Percentiles rank a stretch among this genome's conserved stretches.
These are phyloP conservation scores for Fusarium proliferatum DNA, from an alignment of 2,329 filamentous ascomycete species.

Conservation along the genomic window DNA sequence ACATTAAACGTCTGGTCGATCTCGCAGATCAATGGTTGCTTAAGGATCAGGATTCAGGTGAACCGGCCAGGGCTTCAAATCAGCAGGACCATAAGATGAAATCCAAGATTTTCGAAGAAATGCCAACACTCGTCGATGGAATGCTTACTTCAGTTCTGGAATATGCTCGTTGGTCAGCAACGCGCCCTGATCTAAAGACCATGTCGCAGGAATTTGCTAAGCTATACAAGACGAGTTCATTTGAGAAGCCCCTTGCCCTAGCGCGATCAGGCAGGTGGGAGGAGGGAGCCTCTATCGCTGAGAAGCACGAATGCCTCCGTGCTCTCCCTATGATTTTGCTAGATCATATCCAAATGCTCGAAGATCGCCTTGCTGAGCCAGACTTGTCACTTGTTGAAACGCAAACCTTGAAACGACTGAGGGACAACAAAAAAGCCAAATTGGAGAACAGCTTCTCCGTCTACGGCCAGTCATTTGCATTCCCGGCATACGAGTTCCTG, in stretches of 20 bases:
- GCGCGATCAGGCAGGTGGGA: constrained; percentile 68
- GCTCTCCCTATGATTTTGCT: constrained; percentile 68
- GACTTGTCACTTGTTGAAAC: constrained; percentile 45
- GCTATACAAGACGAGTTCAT: constrained; percentile 62
- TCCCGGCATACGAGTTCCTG: constrained; percentile 83
- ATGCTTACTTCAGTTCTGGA: constrained; percentile 67
- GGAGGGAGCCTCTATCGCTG: constrained; percentile 66
- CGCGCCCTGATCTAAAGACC: constrained; percentile 56
- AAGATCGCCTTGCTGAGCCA: constrained; percentile 44
- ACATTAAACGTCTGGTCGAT: constrained; percentile 68
- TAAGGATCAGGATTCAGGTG: constrained; percentile 53
- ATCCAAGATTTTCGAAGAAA: constrained; percentile 57
- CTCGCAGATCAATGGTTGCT: constrained; percentile 67
- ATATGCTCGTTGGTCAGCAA: constrained; percentile 61
- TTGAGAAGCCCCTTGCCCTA: constrained; percentile 64
- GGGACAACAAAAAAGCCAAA: constrained; percentile 57
- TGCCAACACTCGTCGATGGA: constrained; percentile 64
- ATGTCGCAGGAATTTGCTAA: constrained; percentile 59
- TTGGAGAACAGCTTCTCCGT: constrained; percentile 68
- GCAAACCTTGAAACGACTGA: constrained; percentile 49
- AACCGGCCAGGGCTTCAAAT: constrained; percentile 47
- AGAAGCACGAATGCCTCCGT: constrained; percentile 65
- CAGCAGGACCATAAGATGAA: constrained; percentile 56
- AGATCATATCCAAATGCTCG: constrained; percentile 60
- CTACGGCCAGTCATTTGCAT: constrained; percentile 75